A percentile compares a stretch with the other conserved stretches of the same genome.
Conservation (phyloP, 2,329 filamentous ascomycete genomes). For the Curvularia eragrostidis region DNA sequence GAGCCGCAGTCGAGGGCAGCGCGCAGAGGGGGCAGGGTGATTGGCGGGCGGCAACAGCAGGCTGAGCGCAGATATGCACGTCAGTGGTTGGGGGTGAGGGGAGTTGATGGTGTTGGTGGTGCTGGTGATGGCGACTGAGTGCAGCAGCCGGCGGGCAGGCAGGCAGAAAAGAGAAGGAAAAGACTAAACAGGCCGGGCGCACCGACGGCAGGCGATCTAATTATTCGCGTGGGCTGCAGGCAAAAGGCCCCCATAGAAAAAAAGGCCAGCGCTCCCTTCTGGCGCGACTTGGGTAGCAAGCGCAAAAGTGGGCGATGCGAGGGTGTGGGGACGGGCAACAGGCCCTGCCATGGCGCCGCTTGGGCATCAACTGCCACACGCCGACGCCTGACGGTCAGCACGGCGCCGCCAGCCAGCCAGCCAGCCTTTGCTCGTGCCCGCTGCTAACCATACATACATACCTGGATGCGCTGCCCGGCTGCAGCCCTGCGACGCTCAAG, state of each 20-base stretch:
- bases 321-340: conserved; percentile 32
- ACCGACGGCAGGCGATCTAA: conserved; percentile 37
- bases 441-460: no score
- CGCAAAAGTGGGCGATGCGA: conserved; percentile 32
- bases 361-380: conserved; percentile 33
- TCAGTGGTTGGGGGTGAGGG: conserved; percentile 38
- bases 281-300: conserved; percentile 38
- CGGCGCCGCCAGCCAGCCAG: no score
- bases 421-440: no score
- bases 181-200: conserved; percentile 20
- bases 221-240: conserved; percentile 28
- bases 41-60: conserved; percentile 11
- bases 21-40: conserved; percentile 33
- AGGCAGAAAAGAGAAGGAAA: conserved; percentile 23
- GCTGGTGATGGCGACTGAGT: conserved; percentile 8
- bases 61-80: conserved; percentile 37
- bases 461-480: no score
- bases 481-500: no score
- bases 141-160: conserved; percentile 12
- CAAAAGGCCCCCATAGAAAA: conserved; percentile 37
- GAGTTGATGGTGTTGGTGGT: conserved; percentile 14
- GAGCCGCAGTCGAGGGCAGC: conserved; percentile 28
- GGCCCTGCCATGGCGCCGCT: conserved; percentile 33
- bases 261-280: conserved; percentile 26
- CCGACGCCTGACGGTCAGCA: conserved; percentile 18